These are phyloP conservation scores for Calonectria henricotiae DNA, from an alignment of 2,329 filamentous ascomycete genomes.

Conservation along the genomic window DNA sequence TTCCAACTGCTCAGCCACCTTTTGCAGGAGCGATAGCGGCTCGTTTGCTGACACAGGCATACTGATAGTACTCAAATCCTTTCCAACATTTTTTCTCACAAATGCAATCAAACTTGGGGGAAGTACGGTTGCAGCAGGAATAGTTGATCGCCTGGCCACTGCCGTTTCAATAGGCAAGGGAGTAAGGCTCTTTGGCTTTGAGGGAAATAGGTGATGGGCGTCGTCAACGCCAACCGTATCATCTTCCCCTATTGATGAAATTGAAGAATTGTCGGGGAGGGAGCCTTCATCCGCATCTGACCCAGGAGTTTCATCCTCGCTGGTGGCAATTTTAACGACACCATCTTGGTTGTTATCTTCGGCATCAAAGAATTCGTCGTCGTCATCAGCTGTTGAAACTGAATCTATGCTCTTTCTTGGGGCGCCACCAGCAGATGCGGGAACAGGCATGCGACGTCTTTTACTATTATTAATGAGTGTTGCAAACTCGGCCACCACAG, in stretches of 20 bases:
- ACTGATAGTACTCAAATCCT: constrained; percentile 95
- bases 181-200: constrained; percentile 80
- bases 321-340: constrained; percentile 81
- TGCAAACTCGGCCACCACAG: constrained; percentile 87
- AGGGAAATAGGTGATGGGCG: constrained; percentile 78
- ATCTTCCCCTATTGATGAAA: constrained; percentile 74
- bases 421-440: constrained; percentile 64
- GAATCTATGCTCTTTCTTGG: constrained; percentile 84
- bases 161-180: constrained; percentile 82
- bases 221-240: constrained; percentile 75
- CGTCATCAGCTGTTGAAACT: constrained; percentile 78
- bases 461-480: constrained; percentile 85
- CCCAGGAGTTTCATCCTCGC: constrained; percentile 76
- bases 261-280: constrained; percentile 71
- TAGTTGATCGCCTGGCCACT: constrained; percentile 78
- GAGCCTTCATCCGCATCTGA: constrained; percentile 72
- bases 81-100: constrained; percentile 96
- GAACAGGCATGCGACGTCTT: constrained; percentile 76
- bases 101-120: constrained; percentile 96
- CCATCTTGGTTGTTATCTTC: constrained; percentile 74
- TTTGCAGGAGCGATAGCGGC: constrained; percentile 89
- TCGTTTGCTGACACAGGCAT: constrained; percentile 99
- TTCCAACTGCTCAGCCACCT: constrained; percentile 91
- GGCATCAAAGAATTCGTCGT: constrained; percentile 88
- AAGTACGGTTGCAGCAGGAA: constrained; percentile 81